Percentiles rank a stretch among this genome's conserved stretches.
Evolutionary conservation across 2,329 filamentous ascomycete species (phyloP).

Genomic region (Pestalotiopsis sp.): DNA sequence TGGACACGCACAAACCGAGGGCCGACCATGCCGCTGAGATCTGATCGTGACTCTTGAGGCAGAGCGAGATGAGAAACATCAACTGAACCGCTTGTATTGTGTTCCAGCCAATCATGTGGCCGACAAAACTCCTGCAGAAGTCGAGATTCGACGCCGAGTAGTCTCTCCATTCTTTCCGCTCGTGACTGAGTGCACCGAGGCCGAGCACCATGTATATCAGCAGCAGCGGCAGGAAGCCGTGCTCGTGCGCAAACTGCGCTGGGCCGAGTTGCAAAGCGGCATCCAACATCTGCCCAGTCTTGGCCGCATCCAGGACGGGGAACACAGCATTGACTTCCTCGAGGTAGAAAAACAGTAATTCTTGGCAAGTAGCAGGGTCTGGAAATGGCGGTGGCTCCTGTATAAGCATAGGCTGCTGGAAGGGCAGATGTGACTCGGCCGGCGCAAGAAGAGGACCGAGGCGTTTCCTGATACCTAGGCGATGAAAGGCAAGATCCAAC

Average conservation of each 20-base stretch:
- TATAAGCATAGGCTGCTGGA: background rate
- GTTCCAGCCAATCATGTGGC: constrained; percentile 9
- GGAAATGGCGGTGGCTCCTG: constrained; percentile 3
- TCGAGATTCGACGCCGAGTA: background rate
- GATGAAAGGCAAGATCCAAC: constrained; percentile 16
- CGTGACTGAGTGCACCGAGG: background rate
- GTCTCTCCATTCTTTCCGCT: background rate
- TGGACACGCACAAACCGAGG: constrained; percentile 11
- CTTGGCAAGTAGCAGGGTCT: background rate
- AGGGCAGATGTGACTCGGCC: background rate
- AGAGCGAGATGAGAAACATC: constrained; percentile 14
- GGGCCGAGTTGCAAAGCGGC: background rate
- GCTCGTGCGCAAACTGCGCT: constrained; percentile 3
- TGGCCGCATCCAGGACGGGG: constrained; percentile 9
- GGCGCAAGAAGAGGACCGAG: background rate
- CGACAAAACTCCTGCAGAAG: constrained; percentile 13
- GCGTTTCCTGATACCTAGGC: constrained; percentile 9
- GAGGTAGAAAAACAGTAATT: constrained; percentile 9
- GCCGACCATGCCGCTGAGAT: constrained; percentile 15
- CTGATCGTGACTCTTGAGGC: constrained; percentile 12
- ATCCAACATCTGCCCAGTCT: background rate
- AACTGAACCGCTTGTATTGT: constrained; percentile 14
- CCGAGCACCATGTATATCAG: constrained; percentile 7
- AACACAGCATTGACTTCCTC: constrained; percentile 14
- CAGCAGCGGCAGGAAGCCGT: constrained; percentile 4